These are phyloP conservation scores for Rutstroemia sp. DNA, from an alignment of 2,329 filamentous ascomycete species.

Conservation along the genomic window DNA sequence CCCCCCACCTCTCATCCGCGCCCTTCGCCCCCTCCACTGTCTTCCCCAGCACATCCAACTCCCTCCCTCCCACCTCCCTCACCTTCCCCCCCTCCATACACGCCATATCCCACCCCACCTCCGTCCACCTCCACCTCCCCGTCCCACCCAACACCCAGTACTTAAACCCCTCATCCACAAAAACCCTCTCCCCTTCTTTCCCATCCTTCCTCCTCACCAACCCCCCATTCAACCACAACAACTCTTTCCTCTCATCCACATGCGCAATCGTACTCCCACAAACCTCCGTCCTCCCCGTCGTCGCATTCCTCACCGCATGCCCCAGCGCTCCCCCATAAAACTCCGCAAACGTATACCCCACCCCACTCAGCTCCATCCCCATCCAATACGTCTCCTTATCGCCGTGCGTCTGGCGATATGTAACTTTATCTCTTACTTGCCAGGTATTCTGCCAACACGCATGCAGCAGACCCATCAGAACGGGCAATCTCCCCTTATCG, in stretches of 20 bases:
- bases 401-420: slow-evolving; percentile 36
- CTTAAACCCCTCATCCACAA: slow-evolving; percentile 30
- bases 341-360: slow-evolving; percentile 33
- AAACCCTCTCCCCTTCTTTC: slow-evolving; percentile 26
- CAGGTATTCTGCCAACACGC: slow-evolving; percentile 39
- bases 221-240: slow-evolving; percentile 39
- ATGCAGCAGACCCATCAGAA: slow-evolving; percentile 36
- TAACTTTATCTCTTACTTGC: slow-evolving; percentile 33
- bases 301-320: slow-evolving; percentile 19
- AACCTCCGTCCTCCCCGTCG: neutral
- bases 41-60: neutral
- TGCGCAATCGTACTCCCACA: slow-evolving; percentile 32
- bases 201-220: slow-evolving; percentile 34
- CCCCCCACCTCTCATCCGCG: neutral
- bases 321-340: slow-evolving; percentile 38
- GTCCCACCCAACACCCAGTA: neutral
- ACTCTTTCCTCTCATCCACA: slow-evolving; percentile 31
- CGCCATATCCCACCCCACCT: slow-evolving; percentile 30
- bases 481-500: slow-evolving; percentile 33
- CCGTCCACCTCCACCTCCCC: neutral
- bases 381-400: slow-evolving; percentile 43
- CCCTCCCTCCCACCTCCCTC: neutral
- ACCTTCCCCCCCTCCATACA: slow-evolving; percentile 30
- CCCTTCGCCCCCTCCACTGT: neutral
- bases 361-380: slow-evolving; percentile 35